Evolutionary conservation across 2,329 filamentous ascomycete genomes (phyloP).

Genomic region (Incumbomyces lentus): DNA sequence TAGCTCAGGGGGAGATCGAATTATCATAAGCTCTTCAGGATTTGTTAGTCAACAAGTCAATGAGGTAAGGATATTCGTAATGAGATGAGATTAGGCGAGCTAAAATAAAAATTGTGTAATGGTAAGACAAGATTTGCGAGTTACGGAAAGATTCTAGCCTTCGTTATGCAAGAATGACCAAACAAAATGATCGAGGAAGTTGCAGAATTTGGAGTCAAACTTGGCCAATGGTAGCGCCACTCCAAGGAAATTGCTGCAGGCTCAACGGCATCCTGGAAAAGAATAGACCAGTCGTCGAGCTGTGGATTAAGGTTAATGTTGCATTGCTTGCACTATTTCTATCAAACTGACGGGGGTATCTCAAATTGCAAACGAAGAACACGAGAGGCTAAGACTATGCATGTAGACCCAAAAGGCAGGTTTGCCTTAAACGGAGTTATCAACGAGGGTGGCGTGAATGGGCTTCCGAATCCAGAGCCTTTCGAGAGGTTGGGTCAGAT

Average conservation of each 20-base stretch:
- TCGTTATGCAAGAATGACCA: neutral
- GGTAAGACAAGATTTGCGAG: too few relatives aligned
- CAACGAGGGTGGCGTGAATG: constrained; percentile 5
- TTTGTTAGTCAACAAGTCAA: too few relatives aligned
- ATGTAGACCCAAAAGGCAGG: neutral
- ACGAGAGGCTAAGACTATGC: neutral
- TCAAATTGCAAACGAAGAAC: neutral
- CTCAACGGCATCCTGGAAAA: too few relatives aligned
- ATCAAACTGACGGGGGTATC: too few relatives aligned
- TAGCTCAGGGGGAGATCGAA: too few relatives aligned
- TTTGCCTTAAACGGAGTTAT: neutral
- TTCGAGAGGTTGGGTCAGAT: constrained; percentile 34
- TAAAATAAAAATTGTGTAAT: too few relatives aligned
- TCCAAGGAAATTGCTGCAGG: too few relatives aligned
- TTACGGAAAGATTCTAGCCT: neutral
- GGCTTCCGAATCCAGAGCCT: constrained; percentile 31
- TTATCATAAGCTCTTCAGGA: too few relatives aligned
- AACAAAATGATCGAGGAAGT: neutral
- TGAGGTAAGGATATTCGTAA: too few relatives aligned
- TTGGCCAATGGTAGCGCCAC: neutral
- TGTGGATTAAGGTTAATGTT: neutral
- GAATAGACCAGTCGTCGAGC: neutral
- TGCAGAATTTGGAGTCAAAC: neutral
- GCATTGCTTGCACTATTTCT: neutral
- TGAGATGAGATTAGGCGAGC: too few relatives aligned